phyloP scores from a whole-genome alignment of 257 asterid species.

The Solanum infundibuliforme region DNA sequence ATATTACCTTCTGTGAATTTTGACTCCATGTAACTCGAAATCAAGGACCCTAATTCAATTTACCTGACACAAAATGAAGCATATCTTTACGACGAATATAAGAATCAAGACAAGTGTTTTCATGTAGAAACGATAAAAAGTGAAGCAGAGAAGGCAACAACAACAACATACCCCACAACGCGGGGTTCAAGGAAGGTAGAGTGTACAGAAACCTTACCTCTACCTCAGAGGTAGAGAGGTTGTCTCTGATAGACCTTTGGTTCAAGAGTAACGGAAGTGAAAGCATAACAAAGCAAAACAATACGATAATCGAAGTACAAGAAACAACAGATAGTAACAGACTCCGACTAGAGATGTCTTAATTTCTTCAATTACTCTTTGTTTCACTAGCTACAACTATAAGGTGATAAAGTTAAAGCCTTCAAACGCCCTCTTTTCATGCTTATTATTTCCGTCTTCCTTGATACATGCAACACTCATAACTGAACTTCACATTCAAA shows the following conservation, averaged over 20 bases:
- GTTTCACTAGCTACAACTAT: not conserved
- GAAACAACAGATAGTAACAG: not conserved
- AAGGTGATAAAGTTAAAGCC: not conserved
- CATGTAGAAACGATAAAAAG: not conserved
- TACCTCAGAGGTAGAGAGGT: not conserved
- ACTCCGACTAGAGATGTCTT: not conserved
- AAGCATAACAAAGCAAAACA: not conserved
- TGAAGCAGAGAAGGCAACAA: not conserved
- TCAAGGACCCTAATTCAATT: not conserved
- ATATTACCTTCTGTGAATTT: no score
- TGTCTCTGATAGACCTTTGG: accelerated
- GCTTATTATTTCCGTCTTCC: not conserved
- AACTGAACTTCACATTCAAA: not conserved
- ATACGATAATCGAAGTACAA: not conserved
- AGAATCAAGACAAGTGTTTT: not conserved
- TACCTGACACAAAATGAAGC: not conserved
- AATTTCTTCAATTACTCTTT: not conserved
- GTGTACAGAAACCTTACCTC: not conserved
- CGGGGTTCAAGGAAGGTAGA: not conserved
- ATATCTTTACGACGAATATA: no score
- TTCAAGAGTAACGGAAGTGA: not conserved
- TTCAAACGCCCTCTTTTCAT: not conserved
- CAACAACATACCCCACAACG: not conserved
- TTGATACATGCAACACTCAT: not conserved
- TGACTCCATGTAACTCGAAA: not conserved